A percentile compares a stretch with the other conserved stretches of the same genome.
Conservation (phyloP, 148 eudicot species). For the Pouteria glomerata region DNA sequence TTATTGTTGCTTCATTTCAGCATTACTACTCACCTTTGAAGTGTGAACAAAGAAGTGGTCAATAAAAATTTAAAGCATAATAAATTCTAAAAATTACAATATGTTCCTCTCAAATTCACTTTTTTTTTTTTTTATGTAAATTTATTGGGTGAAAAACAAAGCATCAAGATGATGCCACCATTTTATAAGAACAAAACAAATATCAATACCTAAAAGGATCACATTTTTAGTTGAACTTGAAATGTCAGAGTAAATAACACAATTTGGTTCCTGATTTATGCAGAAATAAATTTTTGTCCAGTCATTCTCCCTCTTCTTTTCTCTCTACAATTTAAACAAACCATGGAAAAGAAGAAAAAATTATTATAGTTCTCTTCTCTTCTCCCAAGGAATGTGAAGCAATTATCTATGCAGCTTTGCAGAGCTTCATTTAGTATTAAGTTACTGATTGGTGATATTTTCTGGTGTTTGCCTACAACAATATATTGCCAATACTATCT, state of each 20-base stretch:
- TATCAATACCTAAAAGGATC: not conserved
- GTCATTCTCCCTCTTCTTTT: not conserved
- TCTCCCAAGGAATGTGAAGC: not conserved
- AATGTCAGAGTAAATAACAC: not conserved
- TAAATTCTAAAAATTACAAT: not conserved
- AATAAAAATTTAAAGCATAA: not conserved
- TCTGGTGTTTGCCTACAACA: not conserved
- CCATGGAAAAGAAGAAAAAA: not conserved
- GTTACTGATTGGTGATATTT: not conserved
- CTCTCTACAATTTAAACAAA: not conserved
- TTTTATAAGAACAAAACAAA: too few relatives aligned
- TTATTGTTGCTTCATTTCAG: not conserved
- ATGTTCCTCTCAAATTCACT: not conserved
- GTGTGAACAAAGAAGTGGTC: too few relatives aligned
- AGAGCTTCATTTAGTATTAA: not conserved
- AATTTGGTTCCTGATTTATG: not conserved
- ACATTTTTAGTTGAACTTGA: not conserved
- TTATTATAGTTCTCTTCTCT: not conserved
- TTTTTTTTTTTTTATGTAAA: too few relatives aligned
- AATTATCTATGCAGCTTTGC: not conserved
- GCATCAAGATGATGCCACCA: too few relatives aligned
- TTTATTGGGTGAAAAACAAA: too few relatives aligned
- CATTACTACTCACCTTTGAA: not conserved
- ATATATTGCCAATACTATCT: slow-evolving; percentile 1
- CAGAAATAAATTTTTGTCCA: not conserved